phyloP scores from a whole-genome alignment of 345 rosid genomes.

The Zanthoxylum bungeanum region DNA sequence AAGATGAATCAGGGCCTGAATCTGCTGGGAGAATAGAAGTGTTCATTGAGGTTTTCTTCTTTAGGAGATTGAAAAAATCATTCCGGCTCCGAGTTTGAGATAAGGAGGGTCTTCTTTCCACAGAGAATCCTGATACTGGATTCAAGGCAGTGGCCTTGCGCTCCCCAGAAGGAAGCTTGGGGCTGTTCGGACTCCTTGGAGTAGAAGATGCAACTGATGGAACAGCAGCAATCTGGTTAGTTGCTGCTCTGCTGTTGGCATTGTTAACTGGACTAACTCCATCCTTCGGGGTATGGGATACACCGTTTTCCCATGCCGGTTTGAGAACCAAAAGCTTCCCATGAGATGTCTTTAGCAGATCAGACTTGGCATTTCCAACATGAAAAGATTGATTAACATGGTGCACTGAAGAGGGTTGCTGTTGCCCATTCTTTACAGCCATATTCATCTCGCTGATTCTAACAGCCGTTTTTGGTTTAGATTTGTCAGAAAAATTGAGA shows the following conservation, averaged over 20 bases:
- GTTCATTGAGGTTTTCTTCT: constrained; percentile 57
- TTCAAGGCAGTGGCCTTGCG: constrained; percentile 37
- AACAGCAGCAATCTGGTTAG: constrained; percentile 37
- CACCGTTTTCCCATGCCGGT: constrained; percentile 77
- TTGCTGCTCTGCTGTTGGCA: constrained; percentile 37
- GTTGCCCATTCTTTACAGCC: constrained; percentile 51
- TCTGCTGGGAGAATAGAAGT: constrained; percentile 28
- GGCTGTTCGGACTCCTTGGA: constrained; percentile 47
- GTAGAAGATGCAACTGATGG: constrained; percentile 43
- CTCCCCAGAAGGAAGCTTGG: constrained; percentile 41
- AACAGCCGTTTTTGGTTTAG: constrained; percentile 48
- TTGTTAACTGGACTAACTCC: constrained; percentile 45
- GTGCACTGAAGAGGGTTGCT: constrained; percentile 45
- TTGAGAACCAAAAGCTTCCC: constrained; percentile 84
- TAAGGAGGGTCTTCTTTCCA: constrained; percentile 65
- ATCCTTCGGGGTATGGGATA: constrained; percentile 54
- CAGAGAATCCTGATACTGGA: constrained; percentile 40
- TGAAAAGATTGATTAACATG: constrained; percentile 45
- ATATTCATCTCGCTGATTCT: constrained; percentile 51
- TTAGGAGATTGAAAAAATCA: constrained; percentile 74
- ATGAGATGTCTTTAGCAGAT: constrained; percentile 45
- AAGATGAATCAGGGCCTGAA: constrained; percentile 25
- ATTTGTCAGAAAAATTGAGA: constrained; percentile 64
- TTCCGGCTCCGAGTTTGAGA: constrained; percentile 79
- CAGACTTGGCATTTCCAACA: constrained; percentile 54